Evolutionary conservation across 495 filamentous ascomycete species (phyloP).

Genomic region (Penicillium diatomitis): DNA sequence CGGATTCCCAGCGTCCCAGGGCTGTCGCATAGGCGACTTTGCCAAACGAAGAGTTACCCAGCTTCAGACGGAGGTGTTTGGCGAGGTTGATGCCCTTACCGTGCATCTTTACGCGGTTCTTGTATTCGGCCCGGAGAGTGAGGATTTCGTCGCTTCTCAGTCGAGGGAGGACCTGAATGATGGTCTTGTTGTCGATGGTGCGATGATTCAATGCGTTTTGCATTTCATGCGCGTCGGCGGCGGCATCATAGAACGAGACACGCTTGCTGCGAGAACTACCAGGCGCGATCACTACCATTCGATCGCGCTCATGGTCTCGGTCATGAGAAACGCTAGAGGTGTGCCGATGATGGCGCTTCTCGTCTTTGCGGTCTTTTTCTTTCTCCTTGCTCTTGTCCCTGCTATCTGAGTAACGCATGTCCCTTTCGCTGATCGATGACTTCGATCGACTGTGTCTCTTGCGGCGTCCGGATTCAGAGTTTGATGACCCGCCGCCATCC

Average conservation of each 20-base stretch:
- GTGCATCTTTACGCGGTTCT: slow-evolving; percentile 71
- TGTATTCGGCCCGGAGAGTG: slow-evolving; percentile 79
- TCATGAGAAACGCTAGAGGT: slow-evolving; percentile 9
- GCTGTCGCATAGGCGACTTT: slow-evolving; percentile 88
- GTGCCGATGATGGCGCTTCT: slow-evolving; percentile 25
- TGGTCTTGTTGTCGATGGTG: slow-evolving; percentile 54
- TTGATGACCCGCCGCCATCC: slow-evolving; percentile 18
- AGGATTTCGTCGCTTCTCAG: slow-evolving; percentile 80
- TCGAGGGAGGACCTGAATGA: slow-evolving; percentile 77
- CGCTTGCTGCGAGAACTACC: slow-evolving; percentile 26
- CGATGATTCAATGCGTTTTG: slow-evolving; percentile 65
- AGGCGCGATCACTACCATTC: slow-evolving; percentile 24
- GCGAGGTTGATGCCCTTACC: slow-evolving; percentile 86
- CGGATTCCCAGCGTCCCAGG: slow-evolving; percentile 83
- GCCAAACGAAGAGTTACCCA: slow-evolving; percentile 66
- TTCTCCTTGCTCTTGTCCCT: slow-evolving; percentile 18
- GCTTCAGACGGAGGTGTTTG: slow-evolving; percentile 80
- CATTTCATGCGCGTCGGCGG: slow-evolving; percentile 65
- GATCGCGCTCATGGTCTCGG: background rate
- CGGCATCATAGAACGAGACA: slow-evolving; percentile 65
- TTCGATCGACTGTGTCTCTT: slow-evolving; percentile 22
- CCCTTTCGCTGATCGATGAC: slow-evolving; percentile 17
- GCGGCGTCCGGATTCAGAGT: slow-evolving; percentile 26
- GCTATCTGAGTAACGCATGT: slow-evolving; percentile 8
- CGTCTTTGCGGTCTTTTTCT: slow-evolving; percentile 19